phyloP scores from a whole-genome alignment of 148 eudicot genomes.

The Fagopyrum tataricum region DNA sequence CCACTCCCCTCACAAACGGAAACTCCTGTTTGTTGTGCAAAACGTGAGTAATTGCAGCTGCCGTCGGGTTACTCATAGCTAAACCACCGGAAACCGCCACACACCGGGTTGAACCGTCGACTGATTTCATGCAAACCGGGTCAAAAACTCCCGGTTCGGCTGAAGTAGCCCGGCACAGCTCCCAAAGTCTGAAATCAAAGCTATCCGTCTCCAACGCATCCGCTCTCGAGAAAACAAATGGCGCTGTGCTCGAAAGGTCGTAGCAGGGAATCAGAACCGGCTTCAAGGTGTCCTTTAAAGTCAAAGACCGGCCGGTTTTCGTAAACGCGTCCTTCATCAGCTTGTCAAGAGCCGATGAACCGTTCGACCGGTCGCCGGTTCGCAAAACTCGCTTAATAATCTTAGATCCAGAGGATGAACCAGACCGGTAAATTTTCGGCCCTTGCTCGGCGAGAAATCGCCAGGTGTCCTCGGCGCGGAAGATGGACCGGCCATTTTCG shows the following conservation, averaged over 20 bases:
- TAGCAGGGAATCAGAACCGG: conserved; percentile 86
- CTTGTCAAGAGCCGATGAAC: conserved; percentile 40
- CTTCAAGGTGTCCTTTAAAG: conserved; percentile 69
- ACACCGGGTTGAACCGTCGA: conserved; percentile 56
- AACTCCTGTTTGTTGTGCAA: conserved; percentile 90
- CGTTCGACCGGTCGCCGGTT: conserved; percentile 18
- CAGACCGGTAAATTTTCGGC: conserved; percentile 34
- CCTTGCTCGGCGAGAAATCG: conserved; percentile 60
- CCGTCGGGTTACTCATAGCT: conserved; percentile 76
- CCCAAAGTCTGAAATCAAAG: conserved; percentile 69
- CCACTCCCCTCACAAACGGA: conserved; percentile 84
- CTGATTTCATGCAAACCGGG: conserved; percentile 56
- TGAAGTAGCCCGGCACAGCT: conserved; percentile 78
- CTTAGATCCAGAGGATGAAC: conserved; percentile 19
- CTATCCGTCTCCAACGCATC: conserved; percentile 77
- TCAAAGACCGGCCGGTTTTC: conserved; percentile 35
- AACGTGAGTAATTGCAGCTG: conserved; percentile 93
- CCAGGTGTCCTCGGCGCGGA: conserved; percentile 86
- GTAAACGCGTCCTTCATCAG: conserved; percentile 49
- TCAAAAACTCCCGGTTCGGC: conserved; percentile 62
- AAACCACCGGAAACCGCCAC: conserved; percentile 73
- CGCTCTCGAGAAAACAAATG: conserved; percentile 78
- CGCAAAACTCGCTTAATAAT: conserved; percentile 25
- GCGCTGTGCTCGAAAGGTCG: conserved; percentile 67
- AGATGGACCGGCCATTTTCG: conserved; percentile 47